Base-by-base conservation (phyloP, 2,329 filamentous ascomycete genomes). In the Xylariomycetidae sp. region DNA sequence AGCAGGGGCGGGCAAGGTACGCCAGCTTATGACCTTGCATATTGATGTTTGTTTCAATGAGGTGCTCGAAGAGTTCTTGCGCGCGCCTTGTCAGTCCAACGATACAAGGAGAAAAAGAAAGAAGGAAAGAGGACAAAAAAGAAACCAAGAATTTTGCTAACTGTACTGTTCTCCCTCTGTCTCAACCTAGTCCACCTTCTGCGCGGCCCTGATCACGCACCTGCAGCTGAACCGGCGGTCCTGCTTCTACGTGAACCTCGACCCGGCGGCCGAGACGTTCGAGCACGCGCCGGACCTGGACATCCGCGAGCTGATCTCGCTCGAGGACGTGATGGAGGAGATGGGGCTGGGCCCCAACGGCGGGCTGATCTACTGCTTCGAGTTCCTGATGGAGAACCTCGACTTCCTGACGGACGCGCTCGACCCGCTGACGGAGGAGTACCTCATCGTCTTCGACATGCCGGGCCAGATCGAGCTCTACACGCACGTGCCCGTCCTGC, bases 401-500 rank as follows among this genome's bases (percentile, higher is more conserved):
- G 57, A 88, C 36, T 80, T 79, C 16, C 67, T 94, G 36, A 79
- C 79, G 54, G 66, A 70, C 16, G 81, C 85, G 3, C 70, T 94
- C 27, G 70, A 76, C 25, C 85, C 87, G 2, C 74, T 92, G 0
- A 90, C 87, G 8, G 92, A 98, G 52, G 92, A 97, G 53, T 96
- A 95, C 61, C 76, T 98, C 43, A 94, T 97, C 61, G 85, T 98
- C 44, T 88, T 98, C 65, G 92, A 98, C 64, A 96, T 97, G 85
- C 92, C 92, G 0, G 92, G 92, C 37, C 92, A 98, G 67, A 97
- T 98, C 61, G 92, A 98, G 66, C 78, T 98, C 11, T 98, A 97
- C 66, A 97, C 90, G 3, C 92, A 98, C 59, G 85, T 97, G 20
- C 92, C 92, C 25, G 85, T 98, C 46, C 70, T 98, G 19, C 92